phyloP scores from a whole-genome alignment of 2,329 filamentous ascomycete species.

The Pseudopyrenochaeta lycopersici region DNA sequence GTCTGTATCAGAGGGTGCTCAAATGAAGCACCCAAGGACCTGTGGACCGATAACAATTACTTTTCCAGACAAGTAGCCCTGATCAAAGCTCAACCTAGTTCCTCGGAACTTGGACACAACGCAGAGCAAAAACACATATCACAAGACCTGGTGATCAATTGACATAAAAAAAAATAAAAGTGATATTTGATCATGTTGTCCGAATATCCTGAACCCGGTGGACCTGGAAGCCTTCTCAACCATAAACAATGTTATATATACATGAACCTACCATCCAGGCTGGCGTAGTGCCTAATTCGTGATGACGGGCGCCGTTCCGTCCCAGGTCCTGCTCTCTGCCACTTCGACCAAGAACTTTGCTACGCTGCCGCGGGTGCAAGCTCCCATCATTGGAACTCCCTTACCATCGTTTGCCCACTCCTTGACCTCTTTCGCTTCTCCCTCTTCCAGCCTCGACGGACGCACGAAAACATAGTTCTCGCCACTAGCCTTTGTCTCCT shows the following conservation, averaged over 20 bases:
- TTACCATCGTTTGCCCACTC: conserved; percentile 55
- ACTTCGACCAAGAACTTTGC: conserved; percentile 58
- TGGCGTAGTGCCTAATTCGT: conserved; percentile 42
- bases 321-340: conserved; percentile 53
- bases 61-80: too few species aligned
- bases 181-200: background rate
- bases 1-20: too few species aligned
- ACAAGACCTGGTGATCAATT: background rate
- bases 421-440: conserved; percentile 47
- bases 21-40: too few species aligned
- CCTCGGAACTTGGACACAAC: background rate
- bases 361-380: conserved; percentile 51
- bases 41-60: too few species aligned
- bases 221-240: background rate
- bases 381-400: conserved; percentile 53
- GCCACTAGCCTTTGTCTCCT: conserved; percentile 48
- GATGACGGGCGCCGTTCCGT: conserved; percentile 58
- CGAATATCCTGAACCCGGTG: conserved; percentile 1
- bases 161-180: background rate
- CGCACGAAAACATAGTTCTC: conserved; percentile 57
- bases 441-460: conserved; percentile 56
- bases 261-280: background rate
- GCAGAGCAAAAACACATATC: background rate
- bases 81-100: too few species aligned
- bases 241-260: background rate